A percentile compares a stretch with the other conserved stretches of the same genome.
These are phyloP conservation scores for Mucor racemosus DNA, from an alignment of 371 early-diverging fungal species.

Conservation along the genomic window DNA sequence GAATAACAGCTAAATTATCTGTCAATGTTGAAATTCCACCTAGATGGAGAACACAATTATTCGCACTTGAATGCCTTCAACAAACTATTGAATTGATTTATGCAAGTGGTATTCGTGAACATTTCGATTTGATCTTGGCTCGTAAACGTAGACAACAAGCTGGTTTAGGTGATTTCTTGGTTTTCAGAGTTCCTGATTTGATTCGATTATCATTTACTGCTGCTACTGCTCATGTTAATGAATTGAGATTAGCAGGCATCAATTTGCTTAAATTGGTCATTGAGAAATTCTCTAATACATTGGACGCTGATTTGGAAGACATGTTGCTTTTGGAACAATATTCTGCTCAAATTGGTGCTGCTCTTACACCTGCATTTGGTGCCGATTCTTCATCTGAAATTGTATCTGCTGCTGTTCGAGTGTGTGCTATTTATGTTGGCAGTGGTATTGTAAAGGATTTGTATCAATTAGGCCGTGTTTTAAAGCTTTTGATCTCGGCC, in stretches of 20 bases:
- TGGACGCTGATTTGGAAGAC: conserved; percentile 85
- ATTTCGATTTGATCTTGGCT: conserved; percentile 74
- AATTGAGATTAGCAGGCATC: conserved; percentile 82
- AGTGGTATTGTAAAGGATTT: conserved; percentile 85
- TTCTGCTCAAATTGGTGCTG: conserved; percentile 89
- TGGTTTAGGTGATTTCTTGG: conserved; percentile 72
- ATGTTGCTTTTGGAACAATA: conserved; percentile 86
- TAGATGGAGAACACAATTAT: conserved; percentile 86
- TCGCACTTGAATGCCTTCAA: conserved; percentile 80
- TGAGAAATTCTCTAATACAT: conserved; percentile 67
- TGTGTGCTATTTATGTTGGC: conserved; percentile 84
- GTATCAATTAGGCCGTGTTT: conserved; percentile 72
- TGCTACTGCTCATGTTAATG: conserved; percentile 81
- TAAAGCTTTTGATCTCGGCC: conserved; percentile 72
- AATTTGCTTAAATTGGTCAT: conserved; percentile 72
- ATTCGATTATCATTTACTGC: conserved; percentile 88
- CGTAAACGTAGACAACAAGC: conserved; percentile 60
- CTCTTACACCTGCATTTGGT: conserved; percentile 86
- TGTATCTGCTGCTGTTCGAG: conserved; percentile 79
- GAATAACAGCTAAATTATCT: conserved; percentile 42
- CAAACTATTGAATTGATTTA: conserved; percentile 66
- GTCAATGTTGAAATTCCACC: conserved; percentile 71
- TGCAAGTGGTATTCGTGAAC: conserved; percentile 63
- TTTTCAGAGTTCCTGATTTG: conserved; percentile 78
- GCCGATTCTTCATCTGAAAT: conserved; percentile 80